Base-by-base conservation (phyloP, 805 yeast species). In the Myxozyma monticola region DNA sequence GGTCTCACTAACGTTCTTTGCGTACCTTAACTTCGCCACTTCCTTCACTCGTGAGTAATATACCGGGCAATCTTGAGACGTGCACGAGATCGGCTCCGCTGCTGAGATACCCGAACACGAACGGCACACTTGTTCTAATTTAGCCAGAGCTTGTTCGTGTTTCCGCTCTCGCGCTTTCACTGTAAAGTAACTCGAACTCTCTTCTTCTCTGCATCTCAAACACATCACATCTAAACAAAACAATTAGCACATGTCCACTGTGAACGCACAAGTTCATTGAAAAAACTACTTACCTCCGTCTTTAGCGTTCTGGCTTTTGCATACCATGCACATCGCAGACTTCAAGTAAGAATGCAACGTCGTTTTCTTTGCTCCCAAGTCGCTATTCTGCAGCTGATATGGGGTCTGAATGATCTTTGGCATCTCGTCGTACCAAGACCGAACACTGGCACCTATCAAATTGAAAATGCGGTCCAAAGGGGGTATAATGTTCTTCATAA, bases 391-490 rank as follows among this genome's bases (percentile, higher is more conserved):
- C 6, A n/a, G 22, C 20, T 28, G 34, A 3, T 43, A 17, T 22
- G 52, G 59, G n/a, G 45, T 46, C n/a, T 57, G 44, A 41, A 18
- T 62, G 10, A 26, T 47, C 35, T 54, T 71, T 71, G 95, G 88
- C 71, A 89, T 72, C 24, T 81, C 86, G 9, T 68, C 67, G 56
- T 81, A 86, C 99, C 99, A 93, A 3, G 71, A 72, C 36, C 73
- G 72, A 4, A 90, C 75, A 68, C 88, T 85, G 2, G 85, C 93
- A 0, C 99, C 99, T 49, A 88, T 68, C 12, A 91, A 67, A 60
- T 81, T 85, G 67, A 93, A 86, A 1, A 91, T 71, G 51, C 99
- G 71, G 56, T 88, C 95, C 47, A 93, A 68, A 0, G 99, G 98
- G 1, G 99, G 98, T 7, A 91, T 80, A 40, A 93, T 67, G 1